Evolutionary conservation across 1,284 basidiomycete genomes (phyloP), one percentile per base, ranked within the genome.

Genomic region (Taiwanofungus camphoratus): DNA sequence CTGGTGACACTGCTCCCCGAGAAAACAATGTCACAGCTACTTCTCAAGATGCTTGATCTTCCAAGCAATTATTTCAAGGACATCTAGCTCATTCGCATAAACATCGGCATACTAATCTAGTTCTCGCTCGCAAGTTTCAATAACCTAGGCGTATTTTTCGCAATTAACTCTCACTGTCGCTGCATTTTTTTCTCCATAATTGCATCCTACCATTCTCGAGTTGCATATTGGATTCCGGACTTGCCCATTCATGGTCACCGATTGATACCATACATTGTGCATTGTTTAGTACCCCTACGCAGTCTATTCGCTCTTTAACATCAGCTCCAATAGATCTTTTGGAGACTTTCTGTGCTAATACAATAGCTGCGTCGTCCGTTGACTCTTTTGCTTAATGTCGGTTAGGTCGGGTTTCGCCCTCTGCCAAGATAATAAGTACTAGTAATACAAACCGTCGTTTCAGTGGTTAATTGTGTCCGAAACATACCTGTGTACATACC

Each of bases 171-270:
- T 30, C 26, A 21, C 11, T 41, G 39, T 23, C 41, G 36, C 39
- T 47, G 32, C 45, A 47, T 49, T 31, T 46, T 33, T 40, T 49
- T 50, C 35, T 39, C 42, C 37, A 19, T 24, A 27, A 29, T 41
- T 36, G 18, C 35, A 36, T 36, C 15, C 19, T 29, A 22, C 11
- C 38, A 43, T 52, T 48, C 41, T 18, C 40, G 21, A 44, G 52
- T 52, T 46, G 48, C 46, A 57, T 57, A 55, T 48, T 57, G 35
- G 43, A 40, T 48, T 48, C 27, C 36, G 52, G 50, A 50, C 47
- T 24, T 54, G 46, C 51, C 36, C 18, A n/a, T 39, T 38, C 42
- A 35, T 42, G 41, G 41, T 48, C 41, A 44, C 30, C 26, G 19
- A 31, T 16, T 49, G 48, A 52, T 55, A 55, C 50, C 45, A 48